phyloP scores from a whole-genome alignment of 2,329 filamentous ascomycete species.

The Aureobasidium namibiae region DNA sequence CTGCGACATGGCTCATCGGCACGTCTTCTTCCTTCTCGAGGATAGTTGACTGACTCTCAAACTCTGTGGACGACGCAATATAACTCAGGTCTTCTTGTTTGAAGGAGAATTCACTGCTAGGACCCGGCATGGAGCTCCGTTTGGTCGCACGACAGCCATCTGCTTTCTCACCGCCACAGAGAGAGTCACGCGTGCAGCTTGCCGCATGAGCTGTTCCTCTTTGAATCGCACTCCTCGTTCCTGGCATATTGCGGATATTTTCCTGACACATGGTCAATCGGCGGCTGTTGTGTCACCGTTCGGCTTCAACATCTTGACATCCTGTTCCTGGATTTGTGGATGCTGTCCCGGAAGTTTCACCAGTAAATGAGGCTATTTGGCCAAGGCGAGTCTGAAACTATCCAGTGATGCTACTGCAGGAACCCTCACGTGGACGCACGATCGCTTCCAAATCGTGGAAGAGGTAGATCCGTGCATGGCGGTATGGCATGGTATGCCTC shows the following conservation, averaged over 20 bases:
- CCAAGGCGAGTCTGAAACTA: not conserved
- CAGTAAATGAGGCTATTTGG: not conserved
- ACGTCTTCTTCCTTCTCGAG: not conserved
- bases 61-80: not conserved
- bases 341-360: not conserved
- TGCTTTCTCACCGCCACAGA: constrained; percentile 10
- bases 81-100: not conserved
- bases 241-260: not conserved
- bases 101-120: not conserved
- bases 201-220: constrained; percentile 3
- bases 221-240: not conserved
- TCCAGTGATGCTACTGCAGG: constrained; percentile 1
- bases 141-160: constrained; percentile 8
- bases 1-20: not conserved
- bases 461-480: not conserved
- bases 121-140: not conserved
- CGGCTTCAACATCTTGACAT: not conserved
- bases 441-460: constrained; percentile 7
- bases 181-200: constrained; percentile 2
- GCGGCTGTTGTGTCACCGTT: not conserved
- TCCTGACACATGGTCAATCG: not conserved
- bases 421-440: constrained; percentile 7
- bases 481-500: not conserved
- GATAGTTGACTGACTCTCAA: not conserved
- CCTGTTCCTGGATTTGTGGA: not conserved